Conservation (phyloP, 176 grass and related monocot genomes). For the Calamus simplicifolius region DNA sequence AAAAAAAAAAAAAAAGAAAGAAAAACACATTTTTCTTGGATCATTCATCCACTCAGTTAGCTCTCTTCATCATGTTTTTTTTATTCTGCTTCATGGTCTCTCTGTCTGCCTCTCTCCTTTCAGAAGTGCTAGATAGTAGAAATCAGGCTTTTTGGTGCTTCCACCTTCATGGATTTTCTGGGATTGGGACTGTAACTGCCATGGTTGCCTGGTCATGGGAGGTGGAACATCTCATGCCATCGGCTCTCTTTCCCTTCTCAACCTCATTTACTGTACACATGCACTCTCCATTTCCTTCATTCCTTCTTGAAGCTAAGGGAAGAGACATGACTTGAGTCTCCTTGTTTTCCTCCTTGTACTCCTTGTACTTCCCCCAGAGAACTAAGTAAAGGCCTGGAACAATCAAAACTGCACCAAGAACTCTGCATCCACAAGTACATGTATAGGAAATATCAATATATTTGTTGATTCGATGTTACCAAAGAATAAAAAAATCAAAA, state of each 20-base stretch:
- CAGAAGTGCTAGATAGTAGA: too few relatives aligned
- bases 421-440: constrained; percentile 8
- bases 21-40: constrained; percentile 17
- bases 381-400: constrained; percentile 76
- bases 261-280: constrained; percentile 25
- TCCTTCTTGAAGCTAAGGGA: constrained; percentile 37
- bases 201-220: constrained; percentile 35
- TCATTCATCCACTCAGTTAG: constrained; percentile 5
- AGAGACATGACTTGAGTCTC: constrained; percentile 28
- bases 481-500: too few relatives aligned
- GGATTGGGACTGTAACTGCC: constrained; percentile 23
- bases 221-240: constrained; percentile 20
- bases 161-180: constrained; percentile 6
- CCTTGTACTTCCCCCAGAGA: constrained; percentile 88
- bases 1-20: constrained; percentile 7
- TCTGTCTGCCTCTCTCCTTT: constrained; percentile 7
- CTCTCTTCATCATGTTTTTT: constrained; percentile 16
- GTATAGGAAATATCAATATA: too few relatives aligned
- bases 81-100: constrained; percentile 22
- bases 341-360: constrained; percentile 48
- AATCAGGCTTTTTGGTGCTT: not conserved
- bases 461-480: too few relatives aligned
- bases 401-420: constrained; percentile 77
- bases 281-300: constrained; percentile 20
- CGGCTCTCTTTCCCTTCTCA: constrained; percentile 37